Conservation (phyloP, 805 yeast genomes). For the Saccharomycopsis sp. region DNA sequence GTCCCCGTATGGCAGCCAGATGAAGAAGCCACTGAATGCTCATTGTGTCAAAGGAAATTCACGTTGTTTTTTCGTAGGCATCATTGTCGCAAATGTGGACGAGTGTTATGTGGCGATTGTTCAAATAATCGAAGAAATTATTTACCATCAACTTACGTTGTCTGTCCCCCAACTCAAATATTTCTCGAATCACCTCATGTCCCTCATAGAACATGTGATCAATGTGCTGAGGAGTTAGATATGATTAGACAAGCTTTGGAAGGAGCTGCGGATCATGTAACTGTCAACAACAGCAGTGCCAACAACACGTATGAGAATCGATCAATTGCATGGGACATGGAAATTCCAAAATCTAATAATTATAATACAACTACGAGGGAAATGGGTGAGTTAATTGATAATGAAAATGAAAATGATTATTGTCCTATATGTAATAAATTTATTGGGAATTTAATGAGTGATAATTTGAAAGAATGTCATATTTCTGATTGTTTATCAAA, state of each 20-base stretch:
- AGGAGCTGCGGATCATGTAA: slow-evolving; percentile 14
- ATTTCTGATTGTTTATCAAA: slow-evolving; percentile 57
- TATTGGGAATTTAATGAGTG: slow-evolving; percentile 18
- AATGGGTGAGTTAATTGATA: slow-evolving; percentile 3
- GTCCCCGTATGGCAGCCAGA: slow-evolving; percentile 71
- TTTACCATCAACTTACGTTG: slow-evolving; percentile 53
- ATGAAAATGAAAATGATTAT: slow-evolving; percentile 15
- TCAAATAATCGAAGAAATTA: slow-evolving; percentile 47
- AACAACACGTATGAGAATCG: neutral
- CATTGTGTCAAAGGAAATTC: slow-evolving; percentile 45
- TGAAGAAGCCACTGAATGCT: slow-evolving; percentile 43
- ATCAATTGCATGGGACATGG: too few species aligned
- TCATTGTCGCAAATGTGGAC: slow-evolving; percentile 79
- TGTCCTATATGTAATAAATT: slow-evolving; percentile 35
- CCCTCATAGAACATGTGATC: slow-evolving; percentile 68
- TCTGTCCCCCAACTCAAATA: slow-evolving; percentile 43
- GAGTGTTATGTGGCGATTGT: slow-evolving; percentile 68
- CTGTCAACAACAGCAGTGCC: neutral
- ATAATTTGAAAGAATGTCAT: slow-evolving; percentile 51
- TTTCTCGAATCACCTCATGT: slow-evolving; percentile 44
- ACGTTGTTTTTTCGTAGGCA: slow-evolving; percentile 66
- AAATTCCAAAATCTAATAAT: neutral
- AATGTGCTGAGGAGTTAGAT: slow-evolving; percentile 56
- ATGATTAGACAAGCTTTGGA: slow-evolving; percentile 40
- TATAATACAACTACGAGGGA: neutral